Conservation (phyloP, 1,139 yeast genomes). For the Pichia sp. region DNA sequence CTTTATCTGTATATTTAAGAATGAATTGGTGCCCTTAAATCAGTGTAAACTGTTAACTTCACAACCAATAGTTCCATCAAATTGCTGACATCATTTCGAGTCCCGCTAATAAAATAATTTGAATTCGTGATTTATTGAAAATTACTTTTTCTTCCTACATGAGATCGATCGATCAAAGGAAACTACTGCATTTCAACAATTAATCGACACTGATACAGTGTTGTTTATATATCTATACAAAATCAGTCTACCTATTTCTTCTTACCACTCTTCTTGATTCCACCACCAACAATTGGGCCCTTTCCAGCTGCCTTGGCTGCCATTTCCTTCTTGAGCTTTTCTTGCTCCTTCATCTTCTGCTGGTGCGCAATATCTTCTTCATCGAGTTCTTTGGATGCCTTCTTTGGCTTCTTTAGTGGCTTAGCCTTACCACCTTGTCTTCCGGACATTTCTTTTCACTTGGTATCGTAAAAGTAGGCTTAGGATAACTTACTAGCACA, state of each 20-base stretch:
- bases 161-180: too few species aligned
- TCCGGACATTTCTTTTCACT: constrained; percentile 36
- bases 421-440: constrained; percentile 42
- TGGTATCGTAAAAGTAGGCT: constrained; percentile 5
- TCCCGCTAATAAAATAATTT: too few species aligned
- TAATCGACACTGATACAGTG: too few species aligned
- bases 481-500: too few species aligned
- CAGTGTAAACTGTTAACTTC: too few species aligned
- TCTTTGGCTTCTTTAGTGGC: constrained; percentile 66
- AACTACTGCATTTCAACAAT: too few species aligned
- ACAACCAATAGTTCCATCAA: too few species aligned
- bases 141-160: too few species aligned
- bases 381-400: constrained; percentile 63
- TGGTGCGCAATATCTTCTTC: constrained; percentile 88
- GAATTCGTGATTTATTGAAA: too few species aligned
- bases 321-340: constrained; percentile 86
- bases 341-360: constrained; percentile 92
- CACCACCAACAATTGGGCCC: constrained; percentile 88
- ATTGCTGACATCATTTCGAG: too few species aligned
- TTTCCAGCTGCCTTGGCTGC: constrained; percentile 83
- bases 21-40: too few species aligned
- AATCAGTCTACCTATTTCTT: constrained; percentile 18
- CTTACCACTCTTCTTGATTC: constrained; percentile 70
- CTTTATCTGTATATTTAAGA: background rate
- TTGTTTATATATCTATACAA: too few species aligned